Evolutionary conservation across 2,329 filamentous ascomycete genomes (phyloP).

Genomic region (Didymella keratinophila): DNA sequence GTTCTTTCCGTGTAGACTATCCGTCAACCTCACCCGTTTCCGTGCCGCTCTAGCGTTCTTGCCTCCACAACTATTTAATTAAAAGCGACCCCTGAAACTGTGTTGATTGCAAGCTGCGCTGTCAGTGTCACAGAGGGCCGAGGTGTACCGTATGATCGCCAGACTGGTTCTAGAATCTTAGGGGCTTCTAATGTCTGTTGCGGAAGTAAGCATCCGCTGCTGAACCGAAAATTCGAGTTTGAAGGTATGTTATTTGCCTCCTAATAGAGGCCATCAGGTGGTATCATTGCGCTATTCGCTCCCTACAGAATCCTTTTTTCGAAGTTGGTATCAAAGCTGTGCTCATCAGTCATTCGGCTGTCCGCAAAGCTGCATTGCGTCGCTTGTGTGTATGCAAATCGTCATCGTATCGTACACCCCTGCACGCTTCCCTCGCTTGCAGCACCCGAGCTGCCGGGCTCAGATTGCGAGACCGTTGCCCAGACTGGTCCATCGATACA

Average conservation of each 20-base stretch:
- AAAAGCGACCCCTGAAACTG: constrained; percentile 5
- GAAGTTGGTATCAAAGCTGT: constrained; percentile 11
- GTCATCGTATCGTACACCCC: constrained; percentile 15
- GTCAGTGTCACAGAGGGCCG: constrained; percentile 3
- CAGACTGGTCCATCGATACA: constrained; percentile 61
- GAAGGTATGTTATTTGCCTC: background rate
- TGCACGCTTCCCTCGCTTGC: background rate
- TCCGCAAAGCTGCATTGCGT: constrained; percentile 1
- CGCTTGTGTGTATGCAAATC: constrained; percentile 9
- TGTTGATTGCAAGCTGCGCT: background rate
- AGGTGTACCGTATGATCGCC: background rate
- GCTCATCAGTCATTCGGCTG: constrained; percentile 6
- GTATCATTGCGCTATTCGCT: constrained; percentile 11
- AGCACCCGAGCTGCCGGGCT: constrained; percentile 3
- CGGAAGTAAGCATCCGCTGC: constrained; percentile 1
- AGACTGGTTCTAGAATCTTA: constrained; percentile 5
- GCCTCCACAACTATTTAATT: constrained; percentile 3
- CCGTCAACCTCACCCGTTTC: constrained; percentile 1
- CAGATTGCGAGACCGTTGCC: constrained; percentile 52
- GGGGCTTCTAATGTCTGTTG: background rate
- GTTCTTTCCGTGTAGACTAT: constrained; percentile 1
- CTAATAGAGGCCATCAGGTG: constrained; percentile 11
- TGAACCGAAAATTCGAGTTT: background rate
- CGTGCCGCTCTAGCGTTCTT: background rate
- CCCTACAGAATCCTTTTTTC: background rate